A percentile compares a stretch with the other conserved stretches of the same genome.
These are phyloP conservation scores for Colletotrichum noveboracense DNA, from an alignment of 2,329 filamentous ascomycete species.

Conservation along the genomic window DNA sequence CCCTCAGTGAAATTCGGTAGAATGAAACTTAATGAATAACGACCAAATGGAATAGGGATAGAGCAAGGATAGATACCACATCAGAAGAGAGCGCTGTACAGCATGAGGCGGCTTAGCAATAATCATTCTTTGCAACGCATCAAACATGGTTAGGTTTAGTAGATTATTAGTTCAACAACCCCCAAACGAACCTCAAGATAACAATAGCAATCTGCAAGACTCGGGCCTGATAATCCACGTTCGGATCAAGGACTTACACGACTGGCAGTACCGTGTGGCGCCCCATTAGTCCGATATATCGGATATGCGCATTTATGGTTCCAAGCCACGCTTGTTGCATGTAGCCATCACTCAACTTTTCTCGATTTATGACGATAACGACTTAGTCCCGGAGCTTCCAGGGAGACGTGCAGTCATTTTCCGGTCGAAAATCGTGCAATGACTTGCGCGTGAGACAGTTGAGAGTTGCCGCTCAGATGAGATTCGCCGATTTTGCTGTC, in stretches of 20 bases:
- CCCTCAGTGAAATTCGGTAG: constrained; percentile 26
- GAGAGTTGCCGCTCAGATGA: constrained; percentile 43
- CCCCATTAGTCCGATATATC: background rate
- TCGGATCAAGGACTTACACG: background rate
- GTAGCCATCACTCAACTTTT: constrained; percentile 7
- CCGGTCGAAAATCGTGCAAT: background rate
- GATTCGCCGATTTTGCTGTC: constrained; percentile 68
- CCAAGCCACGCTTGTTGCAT: background rate
- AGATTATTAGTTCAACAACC: background rate
- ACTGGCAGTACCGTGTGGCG: background rate
- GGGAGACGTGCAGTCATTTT: background rate
- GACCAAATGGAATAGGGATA: background rate
- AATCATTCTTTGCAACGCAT: background rate
- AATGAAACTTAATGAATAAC: background rate
- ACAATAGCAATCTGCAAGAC: background rate
- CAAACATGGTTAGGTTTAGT: background rate
- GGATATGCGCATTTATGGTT: background rate
- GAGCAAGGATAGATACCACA: background rate
- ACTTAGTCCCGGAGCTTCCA: background rate
- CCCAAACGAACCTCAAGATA: background rate
- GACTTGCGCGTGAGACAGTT: background rate
- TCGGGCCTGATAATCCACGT: background rate
- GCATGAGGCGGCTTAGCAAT: background rate
- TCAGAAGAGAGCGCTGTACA: background rate
- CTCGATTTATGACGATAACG: constrained; percentile 19